Evolutionary conservation across 106 monocot species (phyloP).

Genomic region (Amphibolis antarctica): DNA sequence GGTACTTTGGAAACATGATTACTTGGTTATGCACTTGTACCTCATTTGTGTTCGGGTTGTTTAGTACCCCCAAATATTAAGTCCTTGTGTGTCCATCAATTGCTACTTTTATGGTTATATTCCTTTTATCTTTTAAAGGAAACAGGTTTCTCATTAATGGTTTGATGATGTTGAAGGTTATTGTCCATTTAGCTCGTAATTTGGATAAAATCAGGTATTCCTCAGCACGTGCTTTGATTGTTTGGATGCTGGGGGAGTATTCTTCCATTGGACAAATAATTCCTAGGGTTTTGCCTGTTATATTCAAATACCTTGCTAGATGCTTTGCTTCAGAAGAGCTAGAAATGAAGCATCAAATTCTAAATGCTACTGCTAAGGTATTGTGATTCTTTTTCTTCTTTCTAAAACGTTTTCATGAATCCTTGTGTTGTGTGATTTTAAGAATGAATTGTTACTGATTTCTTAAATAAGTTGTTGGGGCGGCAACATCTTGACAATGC

Average conservation of each 20-base stretch:
- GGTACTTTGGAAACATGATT: too few relatives aligned
- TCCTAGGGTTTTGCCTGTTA: constrained; percentile 36
- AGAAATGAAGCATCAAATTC: constrained; percentile 87
- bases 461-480: too few relatives aligned
- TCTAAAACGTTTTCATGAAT: too few relatives aligned
- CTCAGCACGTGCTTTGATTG: constrained; percentile 65
- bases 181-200: constrained; percentile 46
- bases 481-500: too few relatives aligned
- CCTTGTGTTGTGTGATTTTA: too few relatives aligned
- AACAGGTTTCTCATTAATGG: background rate
- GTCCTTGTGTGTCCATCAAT: background rate
- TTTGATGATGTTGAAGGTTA: constrained; percentile 33
- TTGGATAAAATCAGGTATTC: constrained; percentile 72
- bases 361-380: constrained; percentile 82
- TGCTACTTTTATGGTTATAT: background rate
- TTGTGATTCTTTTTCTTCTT: background rate
- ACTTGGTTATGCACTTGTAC: too few relatives aligned
- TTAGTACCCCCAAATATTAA: too few relatives aligned
- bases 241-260: constrained; percentile 91
- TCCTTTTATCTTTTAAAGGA: background rate
- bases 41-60: too few relatives aligned
- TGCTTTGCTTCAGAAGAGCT: constrained; percentile 64
- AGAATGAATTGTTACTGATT: too few relatives aligned
- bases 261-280: constrained; percentile 49
- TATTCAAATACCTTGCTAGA: constrained; percentile 67